Evolutionary conservation across 2,329 filamentous ascomycete species (phyloP).

Genomic region (Pseudocercospora fuligena): DNA sequence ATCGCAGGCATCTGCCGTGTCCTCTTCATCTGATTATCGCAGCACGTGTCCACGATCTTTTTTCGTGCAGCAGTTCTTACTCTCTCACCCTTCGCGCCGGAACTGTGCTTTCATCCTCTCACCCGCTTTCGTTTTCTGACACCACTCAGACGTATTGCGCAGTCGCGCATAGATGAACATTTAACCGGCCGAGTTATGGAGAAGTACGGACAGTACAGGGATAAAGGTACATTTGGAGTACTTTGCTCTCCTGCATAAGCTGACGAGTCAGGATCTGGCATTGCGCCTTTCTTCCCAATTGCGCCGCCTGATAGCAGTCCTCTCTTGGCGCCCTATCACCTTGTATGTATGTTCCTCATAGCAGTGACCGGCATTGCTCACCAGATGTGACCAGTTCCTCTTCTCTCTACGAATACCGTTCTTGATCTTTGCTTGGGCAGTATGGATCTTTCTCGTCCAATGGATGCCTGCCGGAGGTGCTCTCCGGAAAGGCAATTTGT

Average conservation of each 20-base stretch:
- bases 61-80: background rate
- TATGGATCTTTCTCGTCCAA: constrained; percentile 54
- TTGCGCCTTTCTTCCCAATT: constrained; percentile 91
- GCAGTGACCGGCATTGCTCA: background rate
- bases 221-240: constrained; percentile 67
- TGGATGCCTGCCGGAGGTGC: constrained; percentile 74
- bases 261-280: constrained; percentile 75
- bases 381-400: constrained; percentile 58
- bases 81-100: background rate
- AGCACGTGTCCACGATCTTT: constrained; percentile 6
- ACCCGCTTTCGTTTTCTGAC: background rate
- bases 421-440: constrained; percentile 61
- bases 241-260: constrained; percentile 15
- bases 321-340: constrained; percentile 56
- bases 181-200: constrained; percentile 66
- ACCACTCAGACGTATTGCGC: background rate
- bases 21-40: constrained; percentile 4
- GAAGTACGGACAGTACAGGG: constrained; percentile 91
- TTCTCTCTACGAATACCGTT: constrained; percentile 86
- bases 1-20: constrained; percentile 7
- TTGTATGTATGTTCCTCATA: constrained; percentile 29
- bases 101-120: background rate
- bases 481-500: constrained; percentile 81
- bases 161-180: constrained; percentile 8
- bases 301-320: constrained; percentile 67